These are phyloP conservation scores for Gaertneriomyces sp. DNA, from an alignment of 192 early-diverging fungal genomes.

Conservation along the genomic window DNA sequence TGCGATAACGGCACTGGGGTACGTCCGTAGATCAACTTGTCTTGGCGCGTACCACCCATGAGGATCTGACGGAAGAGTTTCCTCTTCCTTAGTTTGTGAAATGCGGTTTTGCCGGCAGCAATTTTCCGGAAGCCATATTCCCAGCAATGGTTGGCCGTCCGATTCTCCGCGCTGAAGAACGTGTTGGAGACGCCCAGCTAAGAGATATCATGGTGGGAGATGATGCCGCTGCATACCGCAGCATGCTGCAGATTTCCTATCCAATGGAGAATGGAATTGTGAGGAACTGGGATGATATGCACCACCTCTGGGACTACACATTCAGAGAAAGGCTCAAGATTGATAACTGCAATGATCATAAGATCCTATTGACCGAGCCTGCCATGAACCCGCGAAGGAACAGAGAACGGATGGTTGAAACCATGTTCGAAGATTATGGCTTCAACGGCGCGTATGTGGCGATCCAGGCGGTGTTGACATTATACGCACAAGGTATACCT, in stretches of 20 bases:
- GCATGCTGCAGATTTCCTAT: slow-evolving; percentile 91
- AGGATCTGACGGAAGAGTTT: neutral
- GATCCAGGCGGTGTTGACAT: slow-evolving; percentile 94
- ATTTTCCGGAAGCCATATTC: slow-evolving; percentile 94
- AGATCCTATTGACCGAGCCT: slow-evolving; percentile 94
- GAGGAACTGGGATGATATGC: slow-evolving; percentile 92
- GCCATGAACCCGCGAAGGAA: slow-evolving; percentile 93
- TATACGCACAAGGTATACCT: slow-evolving; percentile 90
- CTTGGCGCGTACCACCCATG: neutral
- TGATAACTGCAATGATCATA: slow-evolving; percentile 76
- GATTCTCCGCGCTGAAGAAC: slow-evolving; percentile 93
- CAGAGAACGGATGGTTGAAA: slow-evolving; percentile 85
- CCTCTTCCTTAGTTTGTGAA: slow-evolving; percentile 79
- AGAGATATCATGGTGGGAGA: slow-evolving; percentile 99
- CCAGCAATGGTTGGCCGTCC: slow-evolving; percentile 98
- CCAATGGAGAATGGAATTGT: slow-evolving; percentile 99
- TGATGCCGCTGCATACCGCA: slow-evolving; percentile 84
- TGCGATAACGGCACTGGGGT: slow-evolving; percentile 63
- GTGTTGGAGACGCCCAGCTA: slow-evolving; percentile 68
- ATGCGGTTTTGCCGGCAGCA: slow-evolving; percentile 89
- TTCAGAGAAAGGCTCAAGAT: slow-evolving; percentile 89
- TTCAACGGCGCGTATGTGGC: slow-evolving; percentile 91
- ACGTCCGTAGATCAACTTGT: slow-evolving; percentile 9
- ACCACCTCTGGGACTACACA: slow-evolving; percentile 97
- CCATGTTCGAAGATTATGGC: slow-evolving; percentile 97